Evolutionary conservation across 1,139 yeast genomes (phyloP), one percentile per base, ranked within the genome.

Genomic region (Sugiyamaella grinbergsii): DNA sequence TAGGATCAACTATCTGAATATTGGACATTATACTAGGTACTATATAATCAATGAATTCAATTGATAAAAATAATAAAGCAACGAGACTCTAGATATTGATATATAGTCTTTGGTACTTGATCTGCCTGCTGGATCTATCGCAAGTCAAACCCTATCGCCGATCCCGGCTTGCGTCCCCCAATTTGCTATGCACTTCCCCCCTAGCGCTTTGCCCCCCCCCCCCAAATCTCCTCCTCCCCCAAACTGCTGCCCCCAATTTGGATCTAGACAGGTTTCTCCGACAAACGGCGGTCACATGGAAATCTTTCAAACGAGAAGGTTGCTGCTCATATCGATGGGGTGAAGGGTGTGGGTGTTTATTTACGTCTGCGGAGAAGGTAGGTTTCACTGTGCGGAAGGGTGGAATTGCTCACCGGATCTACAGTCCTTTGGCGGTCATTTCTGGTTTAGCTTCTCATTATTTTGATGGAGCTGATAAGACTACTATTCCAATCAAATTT

Each of bases 1-100:
- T 18, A 2, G 47, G 47, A 4, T 16, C 29, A 16, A 43, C 18
- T 13, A 43, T 28, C 16, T 43, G 47, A 20, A 43, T 43, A 28
- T 43, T 43, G 6, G 47, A 43, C 41, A 36, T 40, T 16, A 16
- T 16, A 10, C 16, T 29, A 13, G 13, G 5, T 29, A n/a, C n/a
- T 29, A 13, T n/a, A 2, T 5, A 7, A n/a, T 29, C n/a, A 13
- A n/a, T 29, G 26, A 23, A 8, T 5, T n/a, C 13, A n/a, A 29
- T 29, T 29, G n/a, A n/a, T n/a, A n/a, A n/a, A n/a, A n/a, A n/a
- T n/a, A n/a, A n/a, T n/a, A n/a, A n/a, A n/a, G n/a, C n/a, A n/a
- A n/a, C n/a, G n/a, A n/a, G n/a, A n/a, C n/a, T n/a, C n/a, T n/a
- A n/a, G n/a, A n/a, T 29, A n/a, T 29, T 11, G 33, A 29, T 29